phyloP scores from a whole-genome alignment of 345 rosid species.

The Populus nigra region DNA sequence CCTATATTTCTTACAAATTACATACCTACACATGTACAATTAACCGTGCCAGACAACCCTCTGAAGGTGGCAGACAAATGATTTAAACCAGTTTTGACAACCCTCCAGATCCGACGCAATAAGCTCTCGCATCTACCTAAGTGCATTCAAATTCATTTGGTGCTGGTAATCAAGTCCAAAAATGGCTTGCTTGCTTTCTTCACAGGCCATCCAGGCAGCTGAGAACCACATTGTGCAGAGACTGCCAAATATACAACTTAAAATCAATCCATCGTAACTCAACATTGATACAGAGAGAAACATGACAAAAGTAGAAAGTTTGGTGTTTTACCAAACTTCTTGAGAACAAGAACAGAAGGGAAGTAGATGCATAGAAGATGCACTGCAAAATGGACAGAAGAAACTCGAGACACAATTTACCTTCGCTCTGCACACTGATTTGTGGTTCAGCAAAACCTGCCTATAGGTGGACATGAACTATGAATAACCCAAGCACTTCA shows the following conservation, averaged over 20 bases:
- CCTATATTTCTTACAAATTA: constrained; percentile 14
- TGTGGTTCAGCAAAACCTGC: constrained; percentile 27
- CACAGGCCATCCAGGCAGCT: constrained; percentile 25
- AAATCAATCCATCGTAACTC: not conserved
- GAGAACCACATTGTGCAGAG: constrained; percentile 17
- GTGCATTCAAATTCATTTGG: not conserved
- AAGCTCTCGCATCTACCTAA: not conserved
- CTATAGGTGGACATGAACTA: constrained; percentile 21
- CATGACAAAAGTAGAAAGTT: not conserved
- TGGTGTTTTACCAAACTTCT: not conserved
- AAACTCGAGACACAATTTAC: constrained; percentile 18
- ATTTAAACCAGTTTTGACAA: not conserved
- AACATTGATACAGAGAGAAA: not conserved
- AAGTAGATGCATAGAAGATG: not conserved
- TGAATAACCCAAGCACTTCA: constrained; percentile 41
- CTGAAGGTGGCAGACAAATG: not conserved
- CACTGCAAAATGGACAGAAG: not conserved
- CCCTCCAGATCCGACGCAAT: not conserved
- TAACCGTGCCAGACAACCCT: constrained; percentile 7
- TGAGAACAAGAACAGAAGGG: not conserved
- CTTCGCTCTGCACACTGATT: constrained; percentile 15
- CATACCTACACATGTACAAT: constrained; percentile 30
- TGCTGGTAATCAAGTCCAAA: constrained; percentile 1
- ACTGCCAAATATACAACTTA: constrained; percentile 10
- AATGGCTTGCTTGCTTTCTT: constrained; percentile 5